phyloP scores from a whole-genome alignment of 2,329 filamentous ascomycete species.

The Claviceps purpurea region DNA sequence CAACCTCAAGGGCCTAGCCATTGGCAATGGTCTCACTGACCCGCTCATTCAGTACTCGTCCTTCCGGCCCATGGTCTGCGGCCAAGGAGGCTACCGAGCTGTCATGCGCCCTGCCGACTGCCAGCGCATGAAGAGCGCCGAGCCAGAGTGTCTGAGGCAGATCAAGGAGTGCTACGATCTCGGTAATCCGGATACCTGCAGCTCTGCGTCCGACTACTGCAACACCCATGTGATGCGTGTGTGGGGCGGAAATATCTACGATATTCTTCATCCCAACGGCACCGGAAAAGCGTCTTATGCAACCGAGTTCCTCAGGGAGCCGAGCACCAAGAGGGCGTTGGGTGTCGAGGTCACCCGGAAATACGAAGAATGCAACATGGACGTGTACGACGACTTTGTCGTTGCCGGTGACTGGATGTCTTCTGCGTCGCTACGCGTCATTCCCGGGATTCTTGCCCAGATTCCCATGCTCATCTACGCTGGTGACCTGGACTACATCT shows the following conservation, averaged over 20 bases:
- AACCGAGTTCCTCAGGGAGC: conserved; percentile 73
- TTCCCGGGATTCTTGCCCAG: conserved; percentile 73
- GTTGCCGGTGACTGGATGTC: conserved; percentile 86
- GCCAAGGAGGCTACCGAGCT: conserved; percentile 81
- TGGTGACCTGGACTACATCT: conserved; percentile 75
- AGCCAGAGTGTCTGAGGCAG: conserved; percentile 75
- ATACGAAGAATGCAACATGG: conserved; percentile 92
- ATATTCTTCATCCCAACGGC: conserved; percentile 80
- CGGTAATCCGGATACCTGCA: conserved; percentile 80
- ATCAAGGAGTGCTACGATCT: conserved; percentile 85
- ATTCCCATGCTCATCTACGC: conserved; percentile 93
- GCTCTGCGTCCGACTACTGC: conserved; percentile 90
- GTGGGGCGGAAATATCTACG: conserved; percentile 91
- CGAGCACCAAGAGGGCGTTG: conserved; percentile 68
- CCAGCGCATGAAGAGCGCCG: conserved; percentile 77
- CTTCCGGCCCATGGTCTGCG: conserved; percentile 96
- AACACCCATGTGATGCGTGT: conserved; percentile 89
- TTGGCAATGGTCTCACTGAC: conserved; percentile 93
- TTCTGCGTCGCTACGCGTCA: conserved; percentile 71
- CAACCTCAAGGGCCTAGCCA: conserved; percentile 87
- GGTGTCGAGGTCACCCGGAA: conserved; percentile 67
- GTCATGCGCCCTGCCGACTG: conserved; percentile 68
- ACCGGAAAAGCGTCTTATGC: conserved; percentile 82
- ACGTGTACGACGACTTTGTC: conserved; percentile 95
- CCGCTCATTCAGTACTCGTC: conserved; percentile 82